Evolutionary conservation across 345 rosid species (phyloP), one percentile per base, ranked within the genome.

Genomic region (Dimocarpus longan): DNA sequence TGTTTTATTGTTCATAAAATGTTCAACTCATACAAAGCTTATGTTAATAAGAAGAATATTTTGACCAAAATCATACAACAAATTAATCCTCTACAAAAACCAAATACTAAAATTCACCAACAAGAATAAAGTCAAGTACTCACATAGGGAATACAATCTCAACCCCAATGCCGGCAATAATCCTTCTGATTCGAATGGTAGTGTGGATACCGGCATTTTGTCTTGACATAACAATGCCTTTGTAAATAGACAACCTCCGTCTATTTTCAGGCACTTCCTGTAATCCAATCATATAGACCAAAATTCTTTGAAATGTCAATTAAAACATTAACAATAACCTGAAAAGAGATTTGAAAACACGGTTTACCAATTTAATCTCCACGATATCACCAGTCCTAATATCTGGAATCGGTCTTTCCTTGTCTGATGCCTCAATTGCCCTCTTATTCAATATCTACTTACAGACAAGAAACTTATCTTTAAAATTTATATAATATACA

Each of bases 161-260:
- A 56, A 90, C 93, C 43, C 96, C 91, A 4, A 88, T 75, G 39
- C 96, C 98, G 21, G 97, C 97, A 85, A 95, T 89, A 21, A 92
- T 91, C 86, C 98, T 90, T 70, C 96, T 87, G 75, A 93, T 87
- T 59, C 98, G 82, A 57, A 95, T 93, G 9, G 95, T 95, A 11
- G 93, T 89, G 82, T 93, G 97, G 86, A 93, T 91, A 28, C 97
- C 96, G 2, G 98, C 96, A 82, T 93, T 95, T 76, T 93, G 97
- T 85, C 85, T 93, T 26, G 92, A 89, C 26, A 93, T 95, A 39
- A 93, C 91, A 40, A 95, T 93, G 26, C 99, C 97, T 86, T 89
- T 93, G 90, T 92, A 95, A 66, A 87, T 81, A 3, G 99, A 88
- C 69, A 90, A 73, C 87, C 95, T 91, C 42, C 96, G 93, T 86